A percentile compares a stretch with the other conserved stretches of the same genome.
Conservation (phyloP, 108 stramenopile species). For the Conticribra guillardii region DNA sequence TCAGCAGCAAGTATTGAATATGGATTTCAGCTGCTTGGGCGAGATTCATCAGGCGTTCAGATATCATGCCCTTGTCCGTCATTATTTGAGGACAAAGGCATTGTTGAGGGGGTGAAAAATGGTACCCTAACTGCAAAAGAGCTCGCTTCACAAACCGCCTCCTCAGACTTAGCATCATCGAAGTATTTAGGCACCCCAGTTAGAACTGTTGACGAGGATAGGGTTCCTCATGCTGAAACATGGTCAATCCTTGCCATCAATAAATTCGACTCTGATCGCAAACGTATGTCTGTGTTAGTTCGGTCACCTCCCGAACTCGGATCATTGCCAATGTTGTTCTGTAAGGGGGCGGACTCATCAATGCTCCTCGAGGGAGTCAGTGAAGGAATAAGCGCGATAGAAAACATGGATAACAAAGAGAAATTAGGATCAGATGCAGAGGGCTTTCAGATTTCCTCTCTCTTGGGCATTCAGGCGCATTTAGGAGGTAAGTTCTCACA, state of each 20-base stretch:
- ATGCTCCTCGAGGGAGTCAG: conserved; percentile 77
- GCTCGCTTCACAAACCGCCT: conserved; percentile 64
- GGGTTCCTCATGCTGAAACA: conserved; percentile 52
- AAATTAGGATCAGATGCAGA: conserved; percentile 25
- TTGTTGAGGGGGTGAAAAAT: conserved; percentile 59
- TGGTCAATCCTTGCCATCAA: conserved; percentile 92
- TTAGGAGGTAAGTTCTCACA: conserved; percentile 61
- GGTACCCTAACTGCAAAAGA: conserved; percentile 50
- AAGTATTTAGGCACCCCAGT: conserved; percentile 19
- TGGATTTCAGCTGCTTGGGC: conserved; percentile 83
- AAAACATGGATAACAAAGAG: conserved; percentile 12
- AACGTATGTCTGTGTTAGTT: conserved; percentile 95
- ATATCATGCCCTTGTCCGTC: conserved; percentile 70
- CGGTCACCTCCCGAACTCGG: conserved; percentile 82
- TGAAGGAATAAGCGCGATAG: conserved; percentile 36
- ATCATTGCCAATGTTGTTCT: conserved; percentile 73
- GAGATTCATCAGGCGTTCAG: conserved; percentile 75
- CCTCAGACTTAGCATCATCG: conserved; percentile 8
- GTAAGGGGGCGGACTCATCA: conserved; percentile 95
- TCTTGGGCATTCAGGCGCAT: conserved; percentile 77
- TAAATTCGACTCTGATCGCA: conserved; percentile 94
- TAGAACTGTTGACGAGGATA: conserved; percentile 16
- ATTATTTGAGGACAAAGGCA: conserved; percentile 49
- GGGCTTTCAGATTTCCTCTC: conserved; percentile 59
- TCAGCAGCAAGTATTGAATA: conserved; percentile 74